A percentile compares a stretch with the other conserved stretches of the same genome.
phyloP scores from a whole-genome alignment of 768 basidiomycete genomes.

The Pholiota molesta region DNA sequence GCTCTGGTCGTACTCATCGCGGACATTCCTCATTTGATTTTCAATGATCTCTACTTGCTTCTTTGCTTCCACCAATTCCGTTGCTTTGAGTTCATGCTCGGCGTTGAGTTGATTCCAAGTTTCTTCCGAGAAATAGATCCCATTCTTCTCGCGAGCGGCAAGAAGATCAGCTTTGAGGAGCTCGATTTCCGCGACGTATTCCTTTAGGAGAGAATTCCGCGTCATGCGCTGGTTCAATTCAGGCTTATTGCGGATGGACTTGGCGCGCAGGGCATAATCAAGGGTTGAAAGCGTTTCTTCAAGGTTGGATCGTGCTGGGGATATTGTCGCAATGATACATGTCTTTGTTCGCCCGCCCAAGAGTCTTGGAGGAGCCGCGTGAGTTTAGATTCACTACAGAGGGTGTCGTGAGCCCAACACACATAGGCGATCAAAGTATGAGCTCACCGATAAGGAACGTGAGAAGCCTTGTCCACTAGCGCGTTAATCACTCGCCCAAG shows the following conservation, averaged over 20 bases:
- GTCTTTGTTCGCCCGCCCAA: conserved; percentile 97
- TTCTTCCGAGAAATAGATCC: conserved; percentile 91
- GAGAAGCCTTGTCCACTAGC: conserved; percentile 87
- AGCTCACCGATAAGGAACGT: conserved; percentile 90
- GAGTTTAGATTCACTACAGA: conserved; percentile 87
- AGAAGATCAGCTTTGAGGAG: conserved; percentile 87
- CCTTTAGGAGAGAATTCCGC: conserved; percentile 88
- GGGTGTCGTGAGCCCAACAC: background rate
- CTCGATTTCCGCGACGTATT: conserved; percentile 93
- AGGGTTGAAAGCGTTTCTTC: conserved; percentile 98
- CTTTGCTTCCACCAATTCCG: conserved; percentile 81
- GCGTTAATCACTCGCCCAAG: conserved; percentile 96
- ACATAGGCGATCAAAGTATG: background rate
- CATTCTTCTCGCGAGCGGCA: conserved; percentile 94
- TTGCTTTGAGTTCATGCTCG: conserved; percentile 77
- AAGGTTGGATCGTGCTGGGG: conserved; percentile 90
- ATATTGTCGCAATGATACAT: conserved; percentile 95
- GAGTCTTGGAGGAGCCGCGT: conserved; percentile 98
- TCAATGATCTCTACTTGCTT: conserved; percentile 85
- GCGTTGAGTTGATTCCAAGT: conserved; percentile 82
- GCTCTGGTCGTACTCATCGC: conserved; percentile 92
- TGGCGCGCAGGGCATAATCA: conserved; percentile 94
- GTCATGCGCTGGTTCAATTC: conserved; percentile 96
- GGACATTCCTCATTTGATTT: conserved; percentile 73
- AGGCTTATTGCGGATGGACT: conserved; percentile 93